Evolutionary conservation across 2,329 filamentous ascomycete species (phyloP).

Genomic region (Macrophomina pseudophaseolina): DNA sequence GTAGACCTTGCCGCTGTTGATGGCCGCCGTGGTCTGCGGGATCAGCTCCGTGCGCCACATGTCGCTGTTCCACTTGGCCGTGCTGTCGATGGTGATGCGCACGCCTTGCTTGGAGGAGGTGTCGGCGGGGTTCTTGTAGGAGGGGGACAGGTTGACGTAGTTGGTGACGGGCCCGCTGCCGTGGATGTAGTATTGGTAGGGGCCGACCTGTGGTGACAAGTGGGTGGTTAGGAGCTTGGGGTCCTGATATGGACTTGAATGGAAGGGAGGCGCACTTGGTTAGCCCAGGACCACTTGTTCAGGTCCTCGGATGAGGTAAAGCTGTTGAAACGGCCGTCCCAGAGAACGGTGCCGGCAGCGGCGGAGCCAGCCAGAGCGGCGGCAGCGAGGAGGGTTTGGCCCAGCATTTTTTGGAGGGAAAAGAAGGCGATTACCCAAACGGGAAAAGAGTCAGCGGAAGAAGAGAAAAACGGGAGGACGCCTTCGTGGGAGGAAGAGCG

Average conservation of each 20-base stretch:
- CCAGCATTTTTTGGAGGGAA: neutral
- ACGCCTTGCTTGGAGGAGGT: conserved; percentile 65
- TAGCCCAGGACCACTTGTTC: conserved; percentile 49
- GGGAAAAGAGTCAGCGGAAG: neutral
- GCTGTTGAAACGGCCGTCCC: conserved; percentile 71
- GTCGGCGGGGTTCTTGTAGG: conserved; percentile 70
- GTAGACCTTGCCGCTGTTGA: conserved; percentile 69
- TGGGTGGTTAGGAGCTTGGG: neutral
- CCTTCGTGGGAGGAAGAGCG: neutral
- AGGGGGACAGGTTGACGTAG: conserved; percentile 66
- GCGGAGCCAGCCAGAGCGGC: conserved; percentile 13
- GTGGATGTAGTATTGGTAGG: conserved; percentile 80
- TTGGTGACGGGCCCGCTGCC: conserved; percentile 60
- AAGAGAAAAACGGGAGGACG: neutral
- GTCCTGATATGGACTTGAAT: conserved; percentile 62
- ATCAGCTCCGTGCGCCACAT: conserved; percentile 79
- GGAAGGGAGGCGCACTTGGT: neutral
- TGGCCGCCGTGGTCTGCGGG: conserved; percentile 69
- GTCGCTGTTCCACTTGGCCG: conserved; percentile 71
- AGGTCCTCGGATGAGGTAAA: conserved; percentile 60
- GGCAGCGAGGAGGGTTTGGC: conserved; percentile 4
- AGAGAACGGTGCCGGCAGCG: conserved; percentile 56
- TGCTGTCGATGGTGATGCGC: conserved; percentile 69
- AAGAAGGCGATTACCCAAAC: neutral
- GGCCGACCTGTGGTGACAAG: conserved; percentile 54